Evolutionary conservation across 2,329 filamentous ascomycete species (phyloP).

Genomic region (Diaporthe aspalathi): DNA sequence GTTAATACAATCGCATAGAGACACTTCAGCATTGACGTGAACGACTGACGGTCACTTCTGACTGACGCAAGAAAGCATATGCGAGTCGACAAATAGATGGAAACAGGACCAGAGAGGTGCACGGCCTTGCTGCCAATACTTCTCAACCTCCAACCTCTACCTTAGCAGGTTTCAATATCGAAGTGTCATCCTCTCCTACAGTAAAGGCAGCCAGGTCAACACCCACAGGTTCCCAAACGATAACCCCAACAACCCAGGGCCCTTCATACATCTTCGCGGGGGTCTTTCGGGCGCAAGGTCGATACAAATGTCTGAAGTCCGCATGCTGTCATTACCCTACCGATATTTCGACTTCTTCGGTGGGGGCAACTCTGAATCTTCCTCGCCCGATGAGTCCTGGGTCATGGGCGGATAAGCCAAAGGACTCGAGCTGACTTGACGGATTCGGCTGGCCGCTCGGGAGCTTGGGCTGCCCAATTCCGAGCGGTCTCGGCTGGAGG

Average conservation of each 20-base stretch:
- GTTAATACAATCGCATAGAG: no score
- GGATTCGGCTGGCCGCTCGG: not conserved
- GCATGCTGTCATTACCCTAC: not conserved
- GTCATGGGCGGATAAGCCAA: not conserved
- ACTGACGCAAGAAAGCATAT: no score
- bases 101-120: no score
- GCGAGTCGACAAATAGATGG: no score
- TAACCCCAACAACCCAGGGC: constrained; percentile 56
- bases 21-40: no score
- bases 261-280: constrained; percentile 63
- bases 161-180: no score
- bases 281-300: no score
- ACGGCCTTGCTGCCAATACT: no score
- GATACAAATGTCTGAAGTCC: no score
- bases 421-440: not conserved
- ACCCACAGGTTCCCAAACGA: constrained; percentile 72
- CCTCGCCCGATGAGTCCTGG: not conserved
- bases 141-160: no score
- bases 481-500: not conserved
- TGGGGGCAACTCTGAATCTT: not conserved
- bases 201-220: constrained; percentile 80
- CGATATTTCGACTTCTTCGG: not conserved
- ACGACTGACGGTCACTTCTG: no score
- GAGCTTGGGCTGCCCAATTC: not conserved
- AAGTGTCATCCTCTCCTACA: constrained; percentile 74